phyloP scores from a whole-genome alignment of 176 grass and related monocot species.

The Raddia distichophylla region DNA sequence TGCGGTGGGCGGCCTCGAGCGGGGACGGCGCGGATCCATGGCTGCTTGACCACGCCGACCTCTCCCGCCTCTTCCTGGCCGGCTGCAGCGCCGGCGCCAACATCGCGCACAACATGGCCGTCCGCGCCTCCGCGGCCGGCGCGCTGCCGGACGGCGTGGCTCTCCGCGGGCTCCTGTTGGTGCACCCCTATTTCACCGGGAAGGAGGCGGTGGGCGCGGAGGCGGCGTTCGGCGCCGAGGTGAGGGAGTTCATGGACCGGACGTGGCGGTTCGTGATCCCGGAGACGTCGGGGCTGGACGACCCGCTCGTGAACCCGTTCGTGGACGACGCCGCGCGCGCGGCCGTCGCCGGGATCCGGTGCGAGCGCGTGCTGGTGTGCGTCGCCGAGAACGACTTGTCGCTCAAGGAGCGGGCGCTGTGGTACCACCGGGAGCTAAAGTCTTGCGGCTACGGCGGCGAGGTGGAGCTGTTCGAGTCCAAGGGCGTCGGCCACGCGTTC shows the following conservation, averaged over 20 bases:
- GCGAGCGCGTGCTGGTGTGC: slow-evolving; percentile 62
- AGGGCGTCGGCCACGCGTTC: slow-evolving; percentile 63
- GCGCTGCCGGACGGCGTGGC: slow-evolving; percentile 46
- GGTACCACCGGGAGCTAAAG: slow-evolving; percentile 61
- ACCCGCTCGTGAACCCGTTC: slow-evolving; percentile 62
- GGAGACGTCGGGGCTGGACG: slow-evolving; percentile 51
- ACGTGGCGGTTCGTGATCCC: slow-evolving; percentile 58
- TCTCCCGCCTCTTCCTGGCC: slow-evolving; percentile 57
- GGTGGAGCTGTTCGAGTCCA: slow-evolving; percentile 53
- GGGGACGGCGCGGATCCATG: slow-evolving; percentile 53
- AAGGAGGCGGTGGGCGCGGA: slow-evolving; percentile 48
- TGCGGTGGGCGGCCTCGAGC: slow-evolving; percentile 54
- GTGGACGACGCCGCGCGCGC: slow-evolving; percentile 49
- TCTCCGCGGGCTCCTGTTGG: slow-evolving; percentile 47
- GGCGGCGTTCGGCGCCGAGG: slow-evolving; percentile 35
- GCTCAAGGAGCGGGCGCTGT: slow-evolving; percentile 60
- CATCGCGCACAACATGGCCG: slow-evolving; percentile 63
- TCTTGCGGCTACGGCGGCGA: slow-evolving; percentile 52
- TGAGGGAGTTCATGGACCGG: slow-evolving; percentile 45
- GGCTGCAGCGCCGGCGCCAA: slow-evolving; percentile 79
- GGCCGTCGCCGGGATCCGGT: slow-evolving; percentile 40
- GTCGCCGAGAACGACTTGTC: slow-evolving; percentile 56
- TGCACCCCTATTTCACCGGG: slow-evolving; percentile 70
- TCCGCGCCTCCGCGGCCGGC: slow-evolving; percentile 43
- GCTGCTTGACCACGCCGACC: slow-evolving; percentile 69